Evolutionary conservation across 2,329 filamentous ascomycete species (phyloP).

Genomic region (Emergomyces orientalis): DNA sequence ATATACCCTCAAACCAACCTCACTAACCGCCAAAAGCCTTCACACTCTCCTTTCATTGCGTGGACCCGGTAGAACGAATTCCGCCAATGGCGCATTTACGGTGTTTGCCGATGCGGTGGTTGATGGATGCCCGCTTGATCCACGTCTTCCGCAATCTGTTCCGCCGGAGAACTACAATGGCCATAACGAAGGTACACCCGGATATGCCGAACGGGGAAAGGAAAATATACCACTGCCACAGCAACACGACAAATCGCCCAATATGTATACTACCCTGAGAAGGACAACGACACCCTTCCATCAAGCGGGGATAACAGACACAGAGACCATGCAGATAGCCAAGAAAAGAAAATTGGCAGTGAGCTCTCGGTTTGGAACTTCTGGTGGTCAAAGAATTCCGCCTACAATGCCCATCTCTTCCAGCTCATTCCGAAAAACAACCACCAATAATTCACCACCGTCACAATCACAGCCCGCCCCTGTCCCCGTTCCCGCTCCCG

Average conservation of each 20-base stretch:
- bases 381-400: conserved; percentile 27
- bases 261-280: conserved; percentile 5
- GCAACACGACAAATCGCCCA: conserved; percentile 3
- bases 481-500: no score
- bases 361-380: conserved; percentile 60
- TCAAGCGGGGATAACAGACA: not conserved
- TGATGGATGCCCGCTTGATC: conserved; percentile 44
- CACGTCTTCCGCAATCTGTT: conserved; percentile 30
- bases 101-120: conserved; percentile 60
- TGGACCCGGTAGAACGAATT: conserved; percentile 60
- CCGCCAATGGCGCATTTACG: conserved; percentile 67
- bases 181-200: not conserved
- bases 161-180: conserved; percentile 24
- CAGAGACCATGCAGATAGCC: conserved; percentile 20
- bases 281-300: conserved; percentile 12
- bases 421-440: conserved; percentile 13
- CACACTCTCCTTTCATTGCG: conserved; percentile 58
- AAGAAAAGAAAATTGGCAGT: conserved; percentile 57
- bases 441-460: not conserved
- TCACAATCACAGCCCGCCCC: not conserved
- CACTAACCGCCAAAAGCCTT: conserved; percentile 62
- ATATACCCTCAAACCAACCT: conserved; percentile 59
- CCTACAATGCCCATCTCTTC: not conserved
- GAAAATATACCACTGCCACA: conserved; percentile 14
- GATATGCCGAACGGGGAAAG: conserved; percentile 9